Conservation (phyloP, 2,329 filamentous ascomycete species). For the Drechslera avenae region DNA sequence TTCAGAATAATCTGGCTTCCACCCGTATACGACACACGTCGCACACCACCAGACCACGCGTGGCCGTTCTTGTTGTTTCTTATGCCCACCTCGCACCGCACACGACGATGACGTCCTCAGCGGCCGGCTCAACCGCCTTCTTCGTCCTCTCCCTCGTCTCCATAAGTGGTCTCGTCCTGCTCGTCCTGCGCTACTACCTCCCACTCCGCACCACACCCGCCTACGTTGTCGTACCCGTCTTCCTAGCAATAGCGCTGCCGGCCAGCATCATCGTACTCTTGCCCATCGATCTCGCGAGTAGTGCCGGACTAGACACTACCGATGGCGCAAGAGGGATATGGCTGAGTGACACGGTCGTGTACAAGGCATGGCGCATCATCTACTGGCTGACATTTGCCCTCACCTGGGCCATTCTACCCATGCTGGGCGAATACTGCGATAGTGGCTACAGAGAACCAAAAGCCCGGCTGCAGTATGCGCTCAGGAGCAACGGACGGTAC, state of each 20-base stretch:
- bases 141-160: slow-evolving; percentile 71
- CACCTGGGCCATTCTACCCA: slow-evolving; percentile 92
- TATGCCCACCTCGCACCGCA: slow-evolving; percentile 24
- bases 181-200: slow-evolving; percentile 87
- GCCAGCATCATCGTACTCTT: slow-evolving; percentile 90
- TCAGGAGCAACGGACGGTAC: slow-evolving; percentile 86
- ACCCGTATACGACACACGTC: slow-evolving; percentile 3
- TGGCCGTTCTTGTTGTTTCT: slow-evolving; percentile 17
- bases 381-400: slow-evolving; percentile 97
- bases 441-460: slow-evolving; percentile 88
- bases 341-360: slow-evolving; percentile 76
- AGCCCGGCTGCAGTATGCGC: slow-evolving; percentile 79
- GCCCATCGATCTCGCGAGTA: slow-evolving; percentile 93
- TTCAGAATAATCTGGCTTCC: slow-evolving; percentile 6
- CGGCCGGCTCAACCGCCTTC: slow-evolving; percentile 81
- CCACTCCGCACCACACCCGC: slow-evolving; percentile 88
- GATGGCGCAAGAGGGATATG: slow-evolving; percentile 79
- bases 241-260: slow-evolving; percentile 92
- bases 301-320: slow-evolving; percentile 69
- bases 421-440: slow-evolving; percentile 93
- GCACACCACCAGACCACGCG: slow-evolving; percentile 2
- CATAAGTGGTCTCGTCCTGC: slow-evolving; percentile 76
- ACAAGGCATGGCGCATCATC: slow-evolving; percentile 90
- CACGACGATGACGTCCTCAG: slow-evolving; percentile 57
- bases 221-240: slow-evolving; percentile 89